Evolutionary conservation across 768 basidiomycete genomes (phyloP).

Genomic region (Tulasnella sp.): DNA sequence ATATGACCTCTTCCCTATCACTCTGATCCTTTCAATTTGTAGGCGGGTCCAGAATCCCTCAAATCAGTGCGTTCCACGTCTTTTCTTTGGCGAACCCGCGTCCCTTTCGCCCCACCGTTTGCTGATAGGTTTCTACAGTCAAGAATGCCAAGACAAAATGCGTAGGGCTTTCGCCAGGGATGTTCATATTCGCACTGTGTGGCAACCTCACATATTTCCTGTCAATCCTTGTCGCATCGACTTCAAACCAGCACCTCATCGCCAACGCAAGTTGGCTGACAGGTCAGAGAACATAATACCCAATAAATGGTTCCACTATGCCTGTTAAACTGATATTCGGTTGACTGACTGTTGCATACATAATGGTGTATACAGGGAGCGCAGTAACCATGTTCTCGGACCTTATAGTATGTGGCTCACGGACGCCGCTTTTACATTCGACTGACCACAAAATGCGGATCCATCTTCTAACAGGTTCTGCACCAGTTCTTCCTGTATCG

Average conservation of each 20-base stretch:
- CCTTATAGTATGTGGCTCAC: slow-evolving; percentile 47
- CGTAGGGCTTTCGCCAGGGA: slow-evolving; percentile 82
- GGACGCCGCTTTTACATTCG: slow-evolving; percentile 17
- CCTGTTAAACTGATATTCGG: neutral
- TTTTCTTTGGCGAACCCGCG: slow-evolving; percentile 4
- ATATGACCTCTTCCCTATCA: neutral
- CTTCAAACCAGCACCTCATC: slow-evolving; percentile 57
- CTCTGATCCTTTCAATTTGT: slow-evolving; percentile 9
- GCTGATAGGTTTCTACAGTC: slow-evolving; percentile 32
- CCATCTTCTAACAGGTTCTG: slow-evolving; percentile 54
- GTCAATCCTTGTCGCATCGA: slow-evolving; percentile 72
- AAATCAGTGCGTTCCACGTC: slow-evolving; percentile 52
- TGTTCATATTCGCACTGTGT: slow-evolving; percentile 88
- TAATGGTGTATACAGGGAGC: slow-evolving; percentile 49
- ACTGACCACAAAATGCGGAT: slow-evolving; percentile 10
- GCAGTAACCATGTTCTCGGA: slow-evolving; percentile 67
- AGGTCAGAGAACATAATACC: slow-evolving; percentile 39
- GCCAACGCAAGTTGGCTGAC: slow-evolving; percentile 89
- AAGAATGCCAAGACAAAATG: slow-evolving; percentile 85
- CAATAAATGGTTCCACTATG: neutral
- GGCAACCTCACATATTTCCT: slow-evolving; percentile 76
- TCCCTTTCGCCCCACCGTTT: neutral
- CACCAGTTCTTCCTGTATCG: slow-evolving; percentile 79
- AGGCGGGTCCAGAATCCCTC: slow-evolving; percentile 75
- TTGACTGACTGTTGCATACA: neutral